These are phyloP conservation scores for Ceratonia siliqua DNA, from an alignment of 306 rosid species.

Conservation along the genomic window DNA sequence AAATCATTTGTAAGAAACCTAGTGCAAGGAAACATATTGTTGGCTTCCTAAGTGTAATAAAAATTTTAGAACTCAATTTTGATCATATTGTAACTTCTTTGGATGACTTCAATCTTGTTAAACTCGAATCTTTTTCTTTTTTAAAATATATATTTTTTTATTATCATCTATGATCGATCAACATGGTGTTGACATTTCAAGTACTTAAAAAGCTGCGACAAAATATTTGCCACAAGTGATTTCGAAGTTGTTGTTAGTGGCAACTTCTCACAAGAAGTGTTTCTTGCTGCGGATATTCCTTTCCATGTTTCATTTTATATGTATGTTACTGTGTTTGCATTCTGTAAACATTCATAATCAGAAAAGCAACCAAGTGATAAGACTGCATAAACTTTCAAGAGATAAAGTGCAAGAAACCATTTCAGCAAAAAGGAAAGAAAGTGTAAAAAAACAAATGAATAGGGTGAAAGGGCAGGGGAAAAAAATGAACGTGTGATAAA, in stretches of 20 bases:
- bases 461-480: constrained; percentile 18
- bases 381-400: background rate
- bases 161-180: too few species aligned
- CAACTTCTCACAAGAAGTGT: background rate
- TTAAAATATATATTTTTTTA: too few species aligned
- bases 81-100: background rate
- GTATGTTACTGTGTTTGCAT: background rate
- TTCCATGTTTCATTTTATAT: background rate
- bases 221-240: background rate
- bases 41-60: background rate
- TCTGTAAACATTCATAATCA: constrained; percentile 6
- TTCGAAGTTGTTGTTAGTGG: too few species aligned
- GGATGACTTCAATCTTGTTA: background rate
- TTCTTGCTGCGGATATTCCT: background rate
- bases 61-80: background rate
- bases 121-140: too few species aligned
- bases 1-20: too few species aligned
- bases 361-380: background rate
- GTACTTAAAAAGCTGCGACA: too few species aligned
- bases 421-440: constrained; percentile 1
- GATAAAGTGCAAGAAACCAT: background rate
- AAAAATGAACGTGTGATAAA: background rate
- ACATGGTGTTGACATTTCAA: too few species aligned
- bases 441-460: background rate
- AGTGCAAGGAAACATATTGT: too few species aligned